Conservation (phyloP, 2,329 filamentous ascomycete genomes). For the Bisporella sp. region DNA sequence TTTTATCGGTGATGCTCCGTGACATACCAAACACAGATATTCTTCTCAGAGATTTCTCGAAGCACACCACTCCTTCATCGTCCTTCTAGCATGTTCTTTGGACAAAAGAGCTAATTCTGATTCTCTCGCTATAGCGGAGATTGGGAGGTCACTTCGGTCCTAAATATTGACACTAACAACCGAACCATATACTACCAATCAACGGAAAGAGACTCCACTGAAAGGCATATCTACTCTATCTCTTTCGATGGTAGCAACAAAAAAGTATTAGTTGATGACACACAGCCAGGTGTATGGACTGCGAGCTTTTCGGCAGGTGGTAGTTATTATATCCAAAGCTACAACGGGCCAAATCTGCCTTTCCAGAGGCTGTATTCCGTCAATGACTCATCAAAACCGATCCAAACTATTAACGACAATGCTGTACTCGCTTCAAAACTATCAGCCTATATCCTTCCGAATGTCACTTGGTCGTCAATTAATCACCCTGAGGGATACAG, state of each 20-base stretch:
- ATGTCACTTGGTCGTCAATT: constrained; percentile 55
- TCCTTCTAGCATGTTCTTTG: no score
- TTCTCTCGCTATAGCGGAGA: constrained; percentile 26
- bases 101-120: no score
- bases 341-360: constrained; percentile 59
- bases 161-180: constrained; percentile 50
- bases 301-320: constrained; percentile 51
- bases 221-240: constrained; percentile 61
- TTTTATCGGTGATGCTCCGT: no score
- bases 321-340: constrained; percentile 57
- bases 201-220: constrained; percentile 58
- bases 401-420: neutral
- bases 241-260: constrained; percentile 47
- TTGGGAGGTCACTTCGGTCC: constrained; percentile 56
- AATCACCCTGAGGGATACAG: constrained; percentile 52
- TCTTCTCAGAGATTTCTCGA: no score
- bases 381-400: constrained; percentile 42
- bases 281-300: constrained; percentile 49
- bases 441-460: constrained; percentile 47
- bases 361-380: constrained; percentile 60
- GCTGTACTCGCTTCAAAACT: neutral
- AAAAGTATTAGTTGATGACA: constrained; percentile 55
- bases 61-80: no score
- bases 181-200: constrained; percentile 58
- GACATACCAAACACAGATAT: no score